Evolutionary conservation across 148 eudicot genomes (phyloP), one percentile per base, ranked within the genome.

Genomic region (Tetragonia tetragonoides): DNA sequence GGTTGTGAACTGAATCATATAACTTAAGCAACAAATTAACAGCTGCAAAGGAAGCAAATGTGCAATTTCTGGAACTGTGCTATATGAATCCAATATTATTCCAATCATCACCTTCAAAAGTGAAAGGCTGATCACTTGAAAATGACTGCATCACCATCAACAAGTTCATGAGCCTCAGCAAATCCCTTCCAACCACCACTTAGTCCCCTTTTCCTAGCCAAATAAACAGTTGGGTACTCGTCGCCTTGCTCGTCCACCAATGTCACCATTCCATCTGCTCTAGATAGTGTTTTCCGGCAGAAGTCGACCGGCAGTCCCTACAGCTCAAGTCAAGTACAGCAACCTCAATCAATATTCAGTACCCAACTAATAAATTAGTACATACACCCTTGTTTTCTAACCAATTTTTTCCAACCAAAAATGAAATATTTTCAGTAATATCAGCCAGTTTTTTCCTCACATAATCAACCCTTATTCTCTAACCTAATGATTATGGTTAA

Each of bases 101-200:
- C 7, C 14, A 0, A 65, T 15, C 20, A 42, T 71, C 38, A 93
- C 98, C 97, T 92, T 92, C n/a, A 94, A 65, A 37, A 81, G 74
- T 3, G 90, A 80, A 47, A 84, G 76, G 42, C 78, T 83, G 41
- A 85, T 84, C n/a, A 90, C 56, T 78, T 94, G 93, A 94, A 94
- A 42, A 94, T 84, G 18, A 94, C 76, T 15, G 93, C 87, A 88
- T 94, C 98, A 0, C 98, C 98, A 83, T 94, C 98, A 20, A 88
- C 92, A 74, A 94, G 86, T 5, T 77, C 84, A 86, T 94, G 97
- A 80, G 74, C 80, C 66, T 87, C 81, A 6, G 98, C 82, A 71
- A 94, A 94, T 47, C 87, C 96, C 79, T 86, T 94, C 98, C 98
- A 92, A 38, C 98, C 98, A 72, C 98, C 98, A 68, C 98, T 94